Evolutionary conservation across 257 asterid species (phyloP).

Genomic region (Thymus quinquecostatus): DNA sequence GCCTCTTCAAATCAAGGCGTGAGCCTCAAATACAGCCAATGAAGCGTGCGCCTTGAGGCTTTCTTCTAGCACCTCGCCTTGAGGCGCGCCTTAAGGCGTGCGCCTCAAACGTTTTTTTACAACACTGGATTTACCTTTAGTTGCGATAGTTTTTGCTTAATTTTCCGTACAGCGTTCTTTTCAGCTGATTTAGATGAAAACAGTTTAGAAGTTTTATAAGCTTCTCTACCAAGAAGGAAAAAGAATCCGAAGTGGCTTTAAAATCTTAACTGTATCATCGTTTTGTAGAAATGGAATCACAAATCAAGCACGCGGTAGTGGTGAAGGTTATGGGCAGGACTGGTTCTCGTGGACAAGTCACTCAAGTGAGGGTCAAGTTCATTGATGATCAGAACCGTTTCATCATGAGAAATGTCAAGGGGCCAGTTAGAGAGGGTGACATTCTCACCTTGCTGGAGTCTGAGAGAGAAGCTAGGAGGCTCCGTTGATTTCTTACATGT

Average conservation of each 20-base stretch:
- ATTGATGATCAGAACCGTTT: conserved; percentile 43
- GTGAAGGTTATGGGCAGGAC: conserved; percentile 49
- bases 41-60: too few species aligned
- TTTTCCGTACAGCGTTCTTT: too few species aligned
- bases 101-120: too few species aligned
- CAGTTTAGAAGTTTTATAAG: not conserved
- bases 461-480: conserved; percentile 51
- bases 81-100: too few species aligned
- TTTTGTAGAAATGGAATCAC: conserved; percentile 49
- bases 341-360: conserved; percentile 47
- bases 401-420: conserved; percentile 51
- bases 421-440: conserved; percentile 54
- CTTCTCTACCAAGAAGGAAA: not conserved
- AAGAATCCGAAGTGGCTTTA: not conserved
- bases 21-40: too few species aligned
- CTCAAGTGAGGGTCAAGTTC: conserved; percentile 50
- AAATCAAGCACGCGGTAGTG: conserved; percentile 49
- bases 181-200: not conserved
- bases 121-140: too few species aligned
- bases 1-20: too few species aligned
- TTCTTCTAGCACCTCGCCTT: too few species aligned
- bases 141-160: too few species aligned
- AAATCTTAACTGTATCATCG: not conserved
- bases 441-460: conserved; percentile 47
- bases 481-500: conserved; percentile 30